Conservation (phyloP, 2,329 filamentous ascomycete genomes). For the Venturia pyrina region DNA sequence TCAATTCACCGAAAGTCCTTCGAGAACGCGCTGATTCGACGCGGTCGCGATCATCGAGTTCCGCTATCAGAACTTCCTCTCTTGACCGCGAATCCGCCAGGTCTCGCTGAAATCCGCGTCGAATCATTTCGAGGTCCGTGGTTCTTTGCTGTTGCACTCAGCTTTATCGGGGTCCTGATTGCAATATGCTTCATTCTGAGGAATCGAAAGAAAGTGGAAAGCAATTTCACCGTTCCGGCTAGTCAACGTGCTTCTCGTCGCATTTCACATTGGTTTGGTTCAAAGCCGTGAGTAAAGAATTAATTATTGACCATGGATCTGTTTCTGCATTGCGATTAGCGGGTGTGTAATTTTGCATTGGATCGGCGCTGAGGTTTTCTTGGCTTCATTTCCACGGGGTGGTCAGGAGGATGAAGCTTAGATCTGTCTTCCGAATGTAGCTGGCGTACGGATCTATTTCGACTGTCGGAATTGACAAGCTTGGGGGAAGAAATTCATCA, state of each 20-base stretch:
- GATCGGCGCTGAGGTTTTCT: background rate
- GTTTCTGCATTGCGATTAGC: background rate
- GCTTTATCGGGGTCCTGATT: conserved; percentile 3
- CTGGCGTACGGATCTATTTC: background rate
- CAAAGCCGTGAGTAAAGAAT: background rate
- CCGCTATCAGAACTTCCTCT: background rate
- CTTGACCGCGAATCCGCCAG: background rate
- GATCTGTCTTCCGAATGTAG: background rate
- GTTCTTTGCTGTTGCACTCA: conserved; percentile 5
- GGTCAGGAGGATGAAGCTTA: background rate
- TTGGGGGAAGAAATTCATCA: too few relatives aligned
- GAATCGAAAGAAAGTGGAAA: background rate
- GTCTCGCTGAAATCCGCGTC: background rate
- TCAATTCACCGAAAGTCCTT: conserved; percentile 6
- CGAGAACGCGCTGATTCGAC: background rate
- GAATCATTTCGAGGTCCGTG: conserved; percentile 10
- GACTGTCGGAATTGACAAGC: too few relatives aligned
- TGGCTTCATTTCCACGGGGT: background rate
- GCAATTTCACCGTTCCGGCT: background rate
- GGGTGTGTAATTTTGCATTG: background rate
- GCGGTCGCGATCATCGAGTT: background rate
- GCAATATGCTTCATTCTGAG: conserved; percentile 6
- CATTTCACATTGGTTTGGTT: background rate
- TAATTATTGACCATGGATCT: too few relatives aligned
- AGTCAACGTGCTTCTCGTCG: background rate